Evolutionary conservation across 2,329 filamentous ascomycete genomes (phyloP).

Genomic region (Drechslerella coelobrocha): DNA sequence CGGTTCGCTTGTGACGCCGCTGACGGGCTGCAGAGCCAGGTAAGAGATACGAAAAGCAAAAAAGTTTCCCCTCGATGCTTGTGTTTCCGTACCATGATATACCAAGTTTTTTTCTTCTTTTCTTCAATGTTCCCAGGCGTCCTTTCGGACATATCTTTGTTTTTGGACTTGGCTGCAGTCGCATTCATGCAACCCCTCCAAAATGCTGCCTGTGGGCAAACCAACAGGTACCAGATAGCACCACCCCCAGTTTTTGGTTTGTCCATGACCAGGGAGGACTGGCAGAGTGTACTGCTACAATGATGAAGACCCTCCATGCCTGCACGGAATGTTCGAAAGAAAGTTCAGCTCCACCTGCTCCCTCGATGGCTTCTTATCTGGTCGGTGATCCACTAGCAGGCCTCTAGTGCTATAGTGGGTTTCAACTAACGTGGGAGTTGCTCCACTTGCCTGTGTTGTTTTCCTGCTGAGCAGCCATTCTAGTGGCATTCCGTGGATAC

Average conservation of each 20-base stretch:
- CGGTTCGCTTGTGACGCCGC: conserved; percentile 26
- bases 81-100: no score
- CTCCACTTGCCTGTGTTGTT: conserved; percentile 21
- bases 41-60: conserved; percentile 19
- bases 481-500: neutral
- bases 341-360: conserved; percentile 14
- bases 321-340: conserved; percentile 19
- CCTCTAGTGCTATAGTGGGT: conserved; percentile 23
- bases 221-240: conserved; percentile 20
- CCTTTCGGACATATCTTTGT: neutral
- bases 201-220: neutral
- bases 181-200: neutral
- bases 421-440: conserved; percentile 22
- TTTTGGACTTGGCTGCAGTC: neutral
- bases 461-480: neutral
- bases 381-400: conserved; percentile 6
- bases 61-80: no score
- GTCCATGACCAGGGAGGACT: conserved; percentile 1
- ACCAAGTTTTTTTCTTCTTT: conserved; percentile 4
- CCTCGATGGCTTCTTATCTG: conserved; percentile 14
- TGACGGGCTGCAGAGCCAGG: conserved; percentile 23
- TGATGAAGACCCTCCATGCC: conserved; percentile 17
- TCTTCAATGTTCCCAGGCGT: neutral
- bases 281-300: conserved; percentile 7
- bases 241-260: neutral